Conservation (phyloP, 2,329 filamentous ascomycete genomes). For the Ceratocystis lukuohia region DNA sequence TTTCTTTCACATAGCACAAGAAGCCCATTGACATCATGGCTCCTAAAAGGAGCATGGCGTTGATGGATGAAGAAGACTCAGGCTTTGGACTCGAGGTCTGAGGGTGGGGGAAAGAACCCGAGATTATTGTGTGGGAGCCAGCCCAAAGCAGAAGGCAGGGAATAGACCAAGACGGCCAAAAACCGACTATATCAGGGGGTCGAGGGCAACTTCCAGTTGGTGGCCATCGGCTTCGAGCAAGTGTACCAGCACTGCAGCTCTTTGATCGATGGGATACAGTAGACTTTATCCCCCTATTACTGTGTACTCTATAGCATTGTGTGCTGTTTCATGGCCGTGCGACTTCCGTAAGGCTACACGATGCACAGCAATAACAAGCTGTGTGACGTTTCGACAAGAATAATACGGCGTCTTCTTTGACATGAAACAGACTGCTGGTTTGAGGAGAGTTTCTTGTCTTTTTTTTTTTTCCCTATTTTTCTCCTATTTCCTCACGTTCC, state of each 20-base stretch:
- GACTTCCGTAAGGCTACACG: slow-evolving; percentile 5
- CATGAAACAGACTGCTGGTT: not conserved
- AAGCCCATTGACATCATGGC: not conserved
- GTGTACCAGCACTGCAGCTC: not conserved
- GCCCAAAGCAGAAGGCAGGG: not conserved
- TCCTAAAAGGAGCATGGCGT: not conserved
- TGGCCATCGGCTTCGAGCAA: not conserved
- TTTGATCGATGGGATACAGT: no score
- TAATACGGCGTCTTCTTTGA: slow-evolving; percentile 1
- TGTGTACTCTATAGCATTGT: not conserved
- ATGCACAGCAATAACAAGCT: not conserved
- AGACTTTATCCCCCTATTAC: not conserved
- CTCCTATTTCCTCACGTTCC: not conserved
- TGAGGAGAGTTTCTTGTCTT: not conserved
- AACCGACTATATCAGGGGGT: no score
- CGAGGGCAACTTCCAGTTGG: not conserved
- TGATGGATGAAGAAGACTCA: not conserved
- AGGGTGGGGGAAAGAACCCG: not conserved
- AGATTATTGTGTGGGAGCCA: not conserved
- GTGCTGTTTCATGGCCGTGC: not conserved
- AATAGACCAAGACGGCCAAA: not conserved
- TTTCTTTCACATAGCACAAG: not conserved
- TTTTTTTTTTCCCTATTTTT: not conserved
- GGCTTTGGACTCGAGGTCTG: not conserved
- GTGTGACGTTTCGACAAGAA: slow-evolving; percentile 8